Conservation (phyloP, 106 monocot genomes). For the Allium fistulosum region DNA sequence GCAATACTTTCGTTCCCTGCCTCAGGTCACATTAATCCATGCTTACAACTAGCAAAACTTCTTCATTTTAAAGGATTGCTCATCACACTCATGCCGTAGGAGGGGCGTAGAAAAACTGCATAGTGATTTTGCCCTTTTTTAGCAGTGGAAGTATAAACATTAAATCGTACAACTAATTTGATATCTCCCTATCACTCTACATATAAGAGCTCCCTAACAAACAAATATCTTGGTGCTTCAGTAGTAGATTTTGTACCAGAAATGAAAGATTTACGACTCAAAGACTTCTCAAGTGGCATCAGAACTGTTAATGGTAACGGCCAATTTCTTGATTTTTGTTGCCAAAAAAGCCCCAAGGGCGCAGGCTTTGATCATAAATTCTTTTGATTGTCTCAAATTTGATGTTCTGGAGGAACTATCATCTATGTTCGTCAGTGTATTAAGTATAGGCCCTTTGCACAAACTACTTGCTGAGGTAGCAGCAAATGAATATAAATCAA, state of each 20-base stretch:
- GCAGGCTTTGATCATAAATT: conserved; percentile 54
- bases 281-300: conserved; percentile 57
- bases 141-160: too few relatives aligned
- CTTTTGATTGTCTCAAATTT: conserved; percentile 45
- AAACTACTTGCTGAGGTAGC: not conserved
- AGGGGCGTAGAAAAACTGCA: too few relatives aligned
- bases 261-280: conserved; percentile 40
- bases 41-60: not conserved
- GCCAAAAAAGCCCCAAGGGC: conserved; percentile 34
- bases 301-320: conserved; percentile 44
- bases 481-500: not conserved
- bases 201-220: conserved; percentile 46
- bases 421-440: conserved; percentile 36
- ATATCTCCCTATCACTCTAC: not conserved
- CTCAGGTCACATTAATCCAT: conserved; percentile 11
- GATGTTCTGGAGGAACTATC: conserved; percentile 31
- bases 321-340: conserved; percentile 29
- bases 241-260: conserved; percentile 48
- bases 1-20: not conserved
- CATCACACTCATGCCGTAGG: not conserved
- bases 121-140: too few relatives aligned
- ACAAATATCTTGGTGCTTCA: conserved; percentile 56
- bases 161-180: not conserved
- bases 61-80: conserved; percentile 2
- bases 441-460: conserved; percentile 46